These are phyloP conservation scores for Populus nigra DNA, from an alignment of 345 rosid species.

Conservation along the genomic window DNA sequence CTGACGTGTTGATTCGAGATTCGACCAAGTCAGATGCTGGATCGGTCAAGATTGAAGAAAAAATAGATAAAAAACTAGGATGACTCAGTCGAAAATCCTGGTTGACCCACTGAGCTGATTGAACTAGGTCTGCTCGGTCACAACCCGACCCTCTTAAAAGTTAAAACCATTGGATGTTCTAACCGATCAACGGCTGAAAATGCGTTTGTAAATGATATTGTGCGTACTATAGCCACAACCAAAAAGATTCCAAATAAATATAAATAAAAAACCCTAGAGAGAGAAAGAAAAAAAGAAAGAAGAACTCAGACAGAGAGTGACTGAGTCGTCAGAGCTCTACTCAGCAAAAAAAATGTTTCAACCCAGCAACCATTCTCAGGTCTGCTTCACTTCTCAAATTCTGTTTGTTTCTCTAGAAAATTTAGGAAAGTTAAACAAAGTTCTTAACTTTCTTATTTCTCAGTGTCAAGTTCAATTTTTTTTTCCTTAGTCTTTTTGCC, in stretches of 20 bases:
- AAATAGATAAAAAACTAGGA: too few species aligned
- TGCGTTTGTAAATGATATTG: too few species aligned
- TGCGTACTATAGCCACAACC: too few species aligned
- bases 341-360: neutral
- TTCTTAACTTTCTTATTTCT: neutral
- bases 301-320: neutral
- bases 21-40: too few species aligned
- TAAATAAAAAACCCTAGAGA: neutral
- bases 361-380: neutral
- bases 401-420: neutral
- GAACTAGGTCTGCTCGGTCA: too few species aligned
- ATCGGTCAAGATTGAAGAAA: too few species aligned
- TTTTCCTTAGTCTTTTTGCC: neutral
- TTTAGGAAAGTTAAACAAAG: neutral
- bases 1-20: too few species aligned
- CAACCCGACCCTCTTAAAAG: too few species aligned
- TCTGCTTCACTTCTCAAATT: neutral
- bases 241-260: neutral
- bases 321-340: neutral
- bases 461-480: neutral
- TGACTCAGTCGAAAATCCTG: too few species aligned
- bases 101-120: too few species aligned
- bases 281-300: neutral
- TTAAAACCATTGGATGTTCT: too few species aligned
- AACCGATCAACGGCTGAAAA: too few species aligned